These are phyloP conservation scores for Exophiala viscosa DNA, from an alignment of 2,329 filamentous ascomycete genomes.

Conservation along the genomic window DNA sequence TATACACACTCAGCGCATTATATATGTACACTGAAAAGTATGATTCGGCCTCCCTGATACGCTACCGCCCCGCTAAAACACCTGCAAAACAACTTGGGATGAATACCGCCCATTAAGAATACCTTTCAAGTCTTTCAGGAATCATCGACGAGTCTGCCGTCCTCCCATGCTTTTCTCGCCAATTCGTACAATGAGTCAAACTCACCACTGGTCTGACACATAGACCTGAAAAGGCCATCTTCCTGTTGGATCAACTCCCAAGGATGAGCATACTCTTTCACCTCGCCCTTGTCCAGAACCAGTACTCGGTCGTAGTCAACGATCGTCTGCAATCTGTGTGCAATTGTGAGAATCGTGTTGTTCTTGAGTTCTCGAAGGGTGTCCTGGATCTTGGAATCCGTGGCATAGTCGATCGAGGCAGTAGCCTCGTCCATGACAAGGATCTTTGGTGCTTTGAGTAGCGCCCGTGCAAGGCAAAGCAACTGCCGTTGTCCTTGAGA, in stretches of 20 bases:
- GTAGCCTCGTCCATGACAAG: slow-evolving; percentile 99
- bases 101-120: neutral
- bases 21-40: no score
- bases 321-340: slow-evolving; percentile 91
- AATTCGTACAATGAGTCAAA: slow-evolving; percentile 55
- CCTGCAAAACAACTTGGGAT: neutral
- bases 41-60: neutral
- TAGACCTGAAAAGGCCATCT: slow-evolving; percentile 61
- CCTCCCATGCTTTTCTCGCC: slow-evolving; percentile 50
- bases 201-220: slow-evolving; percentile 68
- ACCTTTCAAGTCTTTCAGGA: slow-evolving; percentile 8
- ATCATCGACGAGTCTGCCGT: slow-evolving; percentile 46
- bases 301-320: slow-evolving; percentile 98
- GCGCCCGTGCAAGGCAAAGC: slow-evolving; percentile 83
- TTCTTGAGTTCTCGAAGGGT: slow-evolving; percentile 85
- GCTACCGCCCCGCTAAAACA: slow-evolving; percentile 1
- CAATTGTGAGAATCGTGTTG: slow-evolving; percentile 94
- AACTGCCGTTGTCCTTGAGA: slow-evolving; percentile 96
- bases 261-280: slow-evolving; percentile 88
- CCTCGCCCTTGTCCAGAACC: slow-evolving; percentile 81
- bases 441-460: slow-evolving; percentile 86
- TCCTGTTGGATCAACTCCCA: slow-evolving; percentile 72
- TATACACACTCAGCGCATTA: no score
- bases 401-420: slow-evolving; percentile 93
- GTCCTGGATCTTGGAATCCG: slow-evolving; percentile 92